Base-by-base conservation (phyloP, 2,329 filamentous ascomycete genomes). In the Periconia macrospinosa region DNA sequence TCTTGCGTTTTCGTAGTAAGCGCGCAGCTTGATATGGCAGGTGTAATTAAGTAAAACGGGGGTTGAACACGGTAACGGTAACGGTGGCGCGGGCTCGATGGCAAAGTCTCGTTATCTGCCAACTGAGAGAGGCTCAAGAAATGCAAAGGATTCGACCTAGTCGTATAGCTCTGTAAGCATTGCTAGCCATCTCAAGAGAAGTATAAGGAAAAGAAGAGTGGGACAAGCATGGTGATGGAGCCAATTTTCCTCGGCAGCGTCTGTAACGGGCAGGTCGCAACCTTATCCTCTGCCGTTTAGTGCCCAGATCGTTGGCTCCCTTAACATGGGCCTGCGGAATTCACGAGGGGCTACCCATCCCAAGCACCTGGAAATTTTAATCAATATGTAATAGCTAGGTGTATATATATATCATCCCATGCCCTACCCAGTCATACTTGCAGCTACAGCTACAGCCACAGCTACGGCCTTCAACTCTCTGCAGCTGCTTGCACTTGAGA, bases 401-500 rank as follows among this genome's bases (percentile, higher is more conserved):
- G 33, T n/a, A 37, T n/a, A 37, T 33, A 33, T 37, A 37, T 6
- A 37, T n/a, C 15, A 14, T 14, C 11, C 33, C 33, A 37, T 37
- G 33, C 3, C 33, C 33, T 37, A 10, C 33, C 33, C 33, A 13
- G 11, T 37, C 11, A 37, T 5, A 13, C 23, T 37, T 3, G 33
- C 15, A 37, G 33, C 33, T n/a, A 37, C 33, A 37, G 33, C 41
- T 43, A 19, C 41, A 43, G 41, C 41, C 23, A 37, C 33, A 37
- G 33, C 41, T 43, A 19, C 41, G 17, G 41, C 41, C 23, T 5
- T 27, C 23, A 27, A 27, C 8, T 27, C n/a, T 6, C 19, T 45
- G 23, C 19, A 45, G 43, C 43, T 45, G 58, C 43, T 52, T 50
- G 41, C 44, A 53, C 49, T 44, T 54, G 33, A 23, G 48, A 53